Percentiles rank a stretch among this genome's conserved stretches.
Conservation (phyloP, 2,329 filamentous ascomycete species). For the Aspergillus bombycis region DNA sequence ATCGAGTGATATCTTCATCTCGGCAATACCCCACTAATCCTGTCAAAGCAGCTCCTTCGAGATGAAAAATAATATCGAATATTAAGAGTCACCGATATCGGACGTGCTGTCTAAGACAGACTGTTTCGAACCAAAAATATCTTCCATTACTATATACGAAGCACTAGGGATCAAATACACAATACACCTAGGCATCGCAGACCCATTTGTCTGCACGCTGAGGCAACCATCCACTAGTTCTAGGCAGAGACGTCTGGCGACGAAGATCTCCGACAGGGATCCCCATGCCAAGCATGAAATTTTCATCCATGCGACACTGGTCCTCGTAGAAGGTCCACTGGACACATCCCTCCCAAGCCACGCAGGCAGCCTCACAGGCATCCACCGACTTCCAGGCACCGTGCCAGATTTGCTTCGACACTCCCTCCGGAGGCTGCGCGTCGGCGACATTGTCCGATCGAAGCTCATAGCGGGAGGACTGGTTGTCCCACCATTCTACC, state of each 20-base stretch:
- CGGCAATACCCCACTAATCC: background rate
- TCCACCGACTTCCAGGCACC: slow-evolving; percentile 29
- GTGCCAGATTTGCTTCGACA: slow-evolving; percentile 20
- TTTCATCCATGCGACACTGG: slow-evolving; percentile 30
- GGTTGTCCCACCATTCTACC: slow-evolving; percentile 31
- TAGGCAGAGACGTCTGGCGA: slow-evolving; percentile 27
- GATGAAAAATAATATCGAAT: background rate
- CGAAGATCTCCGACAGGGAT: slow-evolving; percentile 25
- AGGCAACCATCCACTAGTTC: slow-evolving; percentile 30
- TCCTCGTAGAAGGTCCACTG: slow-evolving; percentile 35
- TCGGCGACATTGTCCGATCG: slow-evolving; percentile 21
- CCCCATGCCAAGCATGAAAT: slow-evolving; percentile 26
- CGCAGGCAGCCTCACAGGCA: slow-evolving; percentile 29
- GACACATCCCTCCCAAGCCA: slow-evolving; percentile 28
- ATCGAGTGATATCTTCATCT: background rate
- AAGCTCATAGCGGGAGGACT: slow-evolving; percentile 27
- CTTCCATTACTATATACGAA: background rate
- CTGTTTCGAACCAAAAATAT: background rate
- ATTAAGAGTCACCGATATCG: background rate
- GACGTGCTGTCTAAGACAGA: background rate
- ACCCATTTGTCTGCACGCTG: slow-evolving; percentile 3
- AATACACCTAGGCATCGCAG: background rate
- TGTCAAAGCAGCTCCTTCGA: background rate
- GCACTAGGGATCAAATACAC: background rate
- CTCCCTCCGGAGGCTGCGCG: slow-evolving; percentile 18